Evolutionary conservation across 2,329 filamentous ascomycete species (phyloP).

Genomic region (Diplocarpon mali): DNA sequence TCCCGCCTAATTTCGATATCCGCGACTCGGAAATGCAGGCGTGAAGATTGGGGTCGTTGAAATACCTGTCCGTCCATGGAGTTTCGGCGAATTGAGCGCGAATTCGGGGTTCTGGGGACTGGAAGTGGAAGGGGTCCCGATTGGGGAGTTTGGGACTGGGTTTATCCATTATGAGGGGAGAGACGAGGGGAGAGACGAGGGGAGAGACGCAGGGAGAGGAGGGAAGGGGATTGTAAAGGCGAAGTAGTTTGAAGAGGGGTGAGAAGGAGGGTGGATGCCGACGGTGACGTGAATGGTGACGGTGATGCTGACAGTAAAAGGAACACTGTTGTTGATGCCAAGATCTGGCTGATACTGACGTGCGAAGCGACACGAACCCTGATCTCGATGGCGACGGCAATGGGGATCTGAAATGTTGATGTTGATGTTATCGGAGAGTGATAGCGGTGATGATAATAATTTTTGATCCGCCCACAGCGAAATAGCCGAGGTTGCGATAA

Average conservation of each 20-base stretch:
- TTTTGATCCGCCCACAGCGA: too few species aligned
- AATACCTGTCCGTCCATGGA: constrained; percentile 11
- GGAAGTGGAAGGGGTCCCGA: neutral
- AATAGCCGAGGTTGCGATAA: too few species aligned
- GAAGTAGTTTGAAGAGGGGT: neutral
- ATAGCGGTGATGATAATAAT: too few species aligned
- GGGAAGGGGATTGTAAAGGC: too few species aligned
- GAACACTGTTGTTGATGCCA: too few species aligned
- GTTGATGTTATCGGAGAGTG: too few species aligned
- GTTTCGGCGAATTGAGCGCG: constrained; percentile 11
- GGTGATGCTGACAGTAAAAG: too few species aligned
- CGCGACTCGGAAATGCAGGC: constrained; percentile 10
- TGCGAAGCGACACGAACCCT: too few species aligned
- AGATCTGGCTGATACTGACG: too few species aligned
- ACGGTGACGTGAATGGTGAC: too few species aligned
- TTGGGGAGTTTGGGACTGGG: neutral
- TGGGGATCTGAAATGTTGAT: too few species aligned
- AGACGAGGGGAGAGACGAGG: neutral
- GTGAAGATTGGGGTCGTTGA: constrained; percentile 14
- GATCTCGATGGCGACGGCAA: too few species aligned
- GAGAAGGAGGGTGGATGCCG: neutral
- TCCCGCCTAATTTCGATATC: neutral
- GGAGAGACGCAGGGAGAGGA: neutral
- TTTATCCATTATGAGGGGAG: neutral
- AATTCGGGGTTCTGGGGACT: neutral